These are phyloP conservation scores for Dactylonectria macrodidyma DNA, from an alignment of 2,329 filamentous ascomycete genomes.

Conservation along the genomic window DNA sequence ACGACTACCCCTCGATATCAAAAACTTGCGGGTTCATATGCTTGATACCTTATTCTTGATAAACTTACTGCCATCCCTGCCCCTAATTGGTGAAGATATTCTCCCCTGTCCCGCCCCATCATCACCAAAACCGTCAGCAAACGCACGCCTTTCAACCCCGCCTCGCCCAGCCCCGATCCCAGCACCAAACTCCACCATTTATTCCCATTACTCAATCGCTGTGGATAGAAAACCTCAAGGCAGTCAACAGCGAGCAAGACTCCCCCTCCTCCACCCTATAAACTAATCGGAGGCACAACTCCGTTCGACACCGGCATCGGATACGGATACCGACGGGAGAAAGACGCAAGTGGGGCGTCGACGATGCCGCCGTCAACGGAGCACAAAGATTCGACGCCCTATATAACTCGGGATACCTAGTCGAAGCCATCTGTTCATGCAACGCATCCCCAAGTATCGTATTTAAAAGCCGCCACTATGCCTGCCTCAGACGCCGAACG, in stretches of 20 bases:
- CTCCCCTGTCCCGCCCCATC: background rate
- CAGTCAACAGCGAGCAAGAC: background rate
- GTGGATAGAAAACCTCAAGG: background rate
- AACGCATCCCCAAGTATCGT: too few species aligned
- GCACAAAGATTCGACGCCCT: background rate
- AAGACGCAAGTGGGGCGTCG: conserved; percentile 36
- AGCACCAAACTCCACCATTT: background rate
- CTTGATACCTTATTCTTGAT: too few species aligned
- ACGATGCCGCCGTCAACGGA: conserved; percentile 16
- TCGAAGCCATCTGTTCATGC: too few species aligned
- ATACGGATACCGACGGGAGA: conserved; percentile 33
- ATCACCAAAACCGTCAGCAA: background rate
- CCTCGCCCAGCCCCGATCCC: background rate
- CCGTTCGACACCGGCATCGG: conserved; percentile 33
- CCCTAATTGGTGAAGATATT: background rate
- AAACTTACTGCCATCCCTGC: too few species aligned
- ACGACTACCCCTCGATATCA: too few species aligned
- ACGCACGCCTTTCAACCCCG: background rate
- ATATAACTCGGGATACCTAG: conserved; percentile 17
- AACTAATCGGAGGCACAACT: conserved; percentile 22
- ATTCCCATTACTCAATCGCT: conserved; percentile 3
- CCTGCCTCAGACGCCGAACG: conserved; percentile 52
- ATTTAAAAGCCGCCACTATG: conserved; percentile 31
- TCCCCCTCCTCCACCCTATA: background rate
- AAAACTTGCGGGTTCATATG: too few species aligned